These are phyloP conservation scores for Komagataella pseudopastoris DNA, from an alignment of 805 yeast species.

Conservation along the genomic window DNA sequence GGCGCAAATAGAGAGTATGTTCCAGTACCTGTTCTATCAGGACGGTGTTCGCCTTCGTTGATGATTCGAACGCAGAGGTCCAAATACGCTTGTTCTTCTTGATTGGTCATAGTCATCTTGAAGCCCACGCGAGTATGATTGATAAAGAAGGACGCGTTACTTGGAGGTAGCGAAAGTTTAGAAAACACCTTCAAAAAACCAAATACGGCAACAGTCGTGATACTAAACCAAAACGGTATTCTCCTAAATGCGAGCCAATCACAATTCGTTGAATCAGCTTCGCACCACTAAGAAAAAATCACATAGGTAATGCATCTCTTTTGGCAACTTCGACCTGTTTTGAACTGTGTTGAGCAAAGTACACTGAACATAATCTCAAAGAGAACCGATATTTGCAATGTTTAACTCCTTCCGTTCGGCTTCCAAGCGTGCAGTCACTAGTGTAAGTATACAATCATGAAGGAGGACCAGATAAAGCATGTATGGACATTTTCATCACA, in stretches of 20 bases:
- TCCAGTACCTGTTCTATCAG: conserved; percentile 97
- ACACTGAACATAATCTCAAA: neutral
- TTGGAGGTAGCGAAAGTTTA: neutral
- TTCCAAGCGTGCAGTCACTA: conserved; percentile 19
- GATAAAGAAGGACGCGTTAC: neutral
- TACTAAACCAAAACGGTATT: neutral
- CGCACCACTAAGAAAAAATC: neutral
- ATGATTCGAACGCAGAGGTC: conserved; percentile 71
- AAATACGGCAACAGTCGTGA: neutral
- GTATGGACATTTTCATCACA: neutral
- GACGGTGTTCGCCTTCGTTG: conserved; percentile 76
- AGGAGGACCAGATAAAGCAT: neutral
- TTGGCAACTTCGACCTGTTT: neutral
- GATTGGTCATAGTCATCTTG: conserved; percentile 13
- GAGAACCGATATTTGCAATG: conserved; percentile 5
- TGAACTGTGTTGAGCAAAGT: neutral
- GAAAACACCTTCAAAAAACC: neutral
- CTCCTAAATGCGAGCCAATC: conserved; percentile 1
- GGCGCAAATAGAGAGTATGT: conserved; percentile 88
- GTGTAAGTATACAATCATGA: conserved; percentile 14
- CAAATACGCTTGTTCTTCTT: conserved; percentile 76
- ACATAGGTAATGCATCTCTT: neutral
- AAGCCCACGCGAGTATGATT: neutral
- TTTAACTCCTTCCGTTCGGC: conserved; percentile 22
- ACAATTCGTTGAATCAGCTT: conserved; percentile 3